Base-by-base conservation (phyloP, 192 early-diverging fungal genomes). In the Geranomyces variabilis region DNA sequence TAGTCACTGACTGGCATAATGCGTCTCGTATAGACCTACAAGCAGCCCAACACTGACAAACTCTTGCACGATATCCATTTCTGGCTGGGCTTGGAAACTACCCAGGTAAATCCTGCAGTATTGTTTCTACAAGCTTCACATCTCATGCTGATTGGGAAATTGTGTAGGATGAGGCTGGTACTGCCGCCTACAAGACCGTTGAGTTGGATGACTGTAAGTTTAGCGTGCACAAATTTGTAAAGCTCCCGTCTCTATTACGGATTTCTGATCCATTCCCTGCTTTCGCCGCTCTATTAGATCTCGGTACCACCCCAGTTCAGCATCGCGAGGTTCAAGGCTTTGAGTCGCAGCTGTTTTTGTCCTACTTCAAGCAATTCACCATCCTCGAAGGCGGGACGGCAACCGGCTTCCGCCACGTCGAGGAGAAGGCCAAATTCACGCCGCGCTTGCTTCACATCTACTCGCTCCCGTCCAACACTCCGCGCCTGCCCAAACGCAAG, bases 161-260 rank as follows among this genome's bases (percentile, higher is more conserved):
- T n/a, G n/a, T n/a, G n/a, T n/a, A n/a, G 74, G 89, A 90, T 69
- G 89, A 91, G 75, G 89, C 91, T 49, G 92, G 92, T 28, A 93
- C 91, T 10, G 92, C 91, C 13, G 92, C 92, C 0, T 94, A 93
- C 80, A 94, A 94, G 75, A 91, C 92, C 0, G 90, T 93, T 15
- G 78, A 88, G 69, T 70, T 90, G 13, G 89, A 92, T 78, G 88
- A 89, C 61, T 88, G 88, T 88, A 81, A 74, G 73, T 44, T 48
- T 28, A n/a, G 24, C 3, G 5, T 10, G 36, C 10, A 41, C 36
- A 41, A 10, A 3, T 1, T 55, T 15, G 21, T 67, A 1, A 5
- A 41, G 36, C 36, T 41, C 5, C 36, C 36, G 5, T 41, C 3
- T 7, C 36, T 7, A 41, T 41, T 41, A 41, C 36, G n/a, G n/a